A percentile compares a stretch with the other conserved stretches of the same genome.
Evolutionary conservation across 2,329 filamentous ascomycete species (phyloP).

Genomic region (Fusarium sp.): DNA sequence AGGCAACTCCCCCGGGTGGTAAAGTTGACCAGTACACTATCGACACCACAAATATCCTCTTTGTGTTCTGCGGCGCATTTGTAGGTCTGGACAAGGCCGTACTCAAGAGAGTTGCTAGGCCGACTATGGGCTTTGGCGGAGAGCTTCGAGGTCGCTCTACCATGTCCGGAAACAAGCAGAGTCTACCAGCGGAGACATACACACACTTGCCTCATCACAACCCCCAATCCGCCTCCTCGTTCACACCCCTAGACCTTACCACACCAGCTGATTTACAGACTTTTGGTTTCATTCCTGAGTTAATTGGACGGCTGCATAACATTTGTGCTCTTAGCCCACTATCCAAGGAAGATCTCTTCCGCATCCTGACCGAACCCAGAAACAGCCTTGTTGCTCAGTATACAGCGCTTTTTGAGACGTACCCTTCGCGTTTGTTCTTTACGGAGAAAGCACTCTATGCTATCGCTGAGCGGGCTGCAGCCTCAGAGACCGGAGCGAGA

Average conservation of each 20-base stretch:
- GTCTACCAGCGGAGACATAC: slow-evolving; percentile 72
- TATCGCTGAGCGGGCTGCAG: slow-evolving; percentile 75
- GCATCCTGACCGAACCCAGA: slow-evolving; percentile 91
- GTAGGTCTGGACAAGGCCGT: slow-evolving; percentile 90
- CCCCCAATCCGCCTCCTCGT: slow-evolving; percentile 51
- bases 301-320: slow-evolving; percentile 95
- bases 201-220: slow-evolving; percentile 67
- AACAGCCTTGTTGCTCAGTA: slow-evolving; percentile 92
- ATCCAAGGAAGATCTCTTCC: slow-evolving; percentile 73
- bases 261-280: slow-evolving; percentile 81
- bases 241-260: slow-evolving; percentile 75
- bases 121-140: slow-evolving; percentile 91
- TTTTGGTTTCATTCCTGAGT: slow-evolving; percentile 92
- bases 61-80: slow-evolving; percentile 96
- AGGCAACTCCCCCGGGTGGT: slow-evolving; percentile 58
- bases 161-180: slow-evolving; percentile 62
- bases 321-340: slow-evolving; percentile 86
- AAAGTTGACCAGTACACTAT: slow-evolving; percentile 76
- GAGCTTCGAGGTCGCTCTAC: slow-evolving; percentile 72
- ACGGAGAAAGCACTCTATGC: slow-evolving; percentile 84
- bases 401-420: slow-evolving; percentile 83
- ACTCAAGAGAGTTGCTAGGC: slow-evolving; percentile 84
- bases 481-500: slow-evolving; percentile 77
- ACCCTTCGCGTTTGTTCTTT: slow-evolving; percentile 83
- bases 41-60: slow-evolving; percentile 95